phyloP scores from a whole-genome alignment of 129 eudicot species.

The Chrysanthemum lavandulifolium region DNA sequence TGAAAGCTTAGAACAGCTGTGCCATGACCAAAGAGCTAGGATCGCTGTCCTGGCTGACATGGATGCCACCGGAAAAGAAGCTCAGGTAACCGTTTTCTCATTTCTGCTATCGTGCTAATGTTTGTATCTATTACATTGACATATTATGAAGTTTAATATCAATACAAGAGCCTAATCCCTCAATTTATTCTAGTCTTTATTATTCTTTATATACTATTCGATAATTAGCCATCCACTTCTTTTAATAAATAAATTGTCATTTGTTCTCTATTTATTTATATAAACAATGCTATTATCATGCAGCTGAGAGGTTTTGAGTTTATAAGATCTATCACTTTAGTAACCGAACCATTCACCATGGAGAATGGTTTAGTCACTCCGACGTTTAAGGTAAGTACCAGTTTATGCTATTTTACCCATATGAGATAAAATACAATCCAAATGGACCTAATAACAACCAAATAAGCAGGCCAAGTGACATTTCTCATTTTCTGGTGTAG shows the following conservation, averaged over 20 bases:
- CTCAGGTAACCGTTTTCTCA: conserved; percentile 42
- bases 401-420: neutral
- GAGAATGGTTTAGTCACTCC: conserved; percentile 88
- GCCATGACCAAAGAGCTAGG: conserved; percentile 63
- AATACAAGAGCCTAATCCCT: conserved; percentile 5
- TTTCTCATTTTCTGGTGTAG: conserved; percentile 32
- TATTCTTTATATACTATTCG: neutral
- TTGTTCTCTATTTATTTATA: neutral
- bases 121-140: neutral
- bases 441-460: neutral
- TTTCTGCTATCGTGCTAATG: neutral
- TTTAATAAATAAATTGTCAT: neutral
- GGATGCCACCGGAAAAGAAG: conserved; percentile 73
- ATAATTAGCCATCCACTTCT: neutral
- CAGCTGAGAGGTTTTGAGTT: conserved; percentile 86
- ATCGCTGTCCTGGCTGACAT: conserved; percentile 69
- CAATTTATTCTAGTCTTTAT: neutral
- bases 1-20: conserved; percentile 56
- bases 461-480: neutral
- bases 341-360: conserved; percentile 74
- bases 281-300: conserved; percentile 15
- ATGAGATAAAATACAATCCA: too few species aligned
- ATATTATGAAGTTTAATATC: neutral
- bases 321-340: conserved; percentile 64
- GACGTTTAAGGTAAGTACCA: conserved; percentile 57